phyloP scores from a whole-genome alignment of 176 grass and related monocot genomes.

The Saccharum spontaneum region DNA sequence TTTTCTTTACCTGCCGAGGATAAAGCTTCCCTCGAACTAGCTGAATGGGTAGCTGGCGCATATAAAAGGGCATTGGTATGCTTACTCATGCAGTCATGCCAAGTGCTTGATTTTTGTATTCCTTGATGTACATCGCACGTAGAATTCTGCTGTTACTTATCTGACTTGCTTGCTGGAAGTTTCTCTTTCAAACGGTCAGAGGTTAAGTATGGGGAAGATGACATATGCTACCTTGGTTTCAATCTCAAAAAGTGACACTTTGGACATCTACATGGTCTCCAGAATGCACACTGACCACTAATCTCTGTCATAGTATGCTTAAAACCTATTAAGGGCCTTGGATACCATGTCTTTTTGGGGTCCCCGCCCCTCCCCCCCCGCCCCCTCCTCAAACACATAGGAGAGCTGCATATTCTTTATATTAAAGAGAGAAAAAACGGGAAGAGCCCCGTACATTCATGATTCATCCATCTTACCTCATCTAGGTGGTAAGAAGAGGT shows the following conservation, averaged over 20 bases:
- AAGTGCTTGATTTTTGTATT: background rate
- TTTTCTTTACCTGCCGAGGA: constrained; percentile 93
- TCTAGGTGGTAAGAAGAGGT: background rate
- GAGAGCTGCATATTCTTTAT: background rate
- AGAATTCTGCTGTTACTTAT: background rate
- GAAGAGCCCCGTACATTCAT: background rate
- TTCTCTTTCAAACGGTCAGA: background rate
- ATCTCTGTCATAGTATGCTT: constrained; percentile 18
- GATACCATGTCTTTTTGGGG: background rate
- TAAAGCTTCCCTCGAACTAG: constrained; percentile 86
- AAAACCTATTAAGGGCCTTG: background rate
- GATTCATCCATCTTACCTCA: background rate
- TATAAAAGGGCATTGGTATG: constrained; percentile 81
- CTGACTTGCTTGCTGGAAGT: background rate
- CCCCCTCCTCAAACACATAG: background rate
- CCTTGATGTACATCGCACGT: background rate
- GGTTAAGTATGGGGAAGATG: background rate
- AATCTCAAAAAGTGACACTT: background rate
- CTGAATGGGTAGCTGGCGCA: constrained; percentile 77
- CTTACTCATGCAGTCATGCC: background rate
- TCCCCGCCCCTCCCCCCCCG: no score
- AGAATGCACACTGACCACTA: background rate
- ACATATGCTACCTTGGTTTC: background rate
- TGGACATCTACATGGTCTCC: background rate
- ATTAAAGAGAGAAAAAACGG: background rate